Evolutionary conservation across 768 basidiomycete species (phyloP).

Genomic region (Termitomyces bulborhizus): DNA sequence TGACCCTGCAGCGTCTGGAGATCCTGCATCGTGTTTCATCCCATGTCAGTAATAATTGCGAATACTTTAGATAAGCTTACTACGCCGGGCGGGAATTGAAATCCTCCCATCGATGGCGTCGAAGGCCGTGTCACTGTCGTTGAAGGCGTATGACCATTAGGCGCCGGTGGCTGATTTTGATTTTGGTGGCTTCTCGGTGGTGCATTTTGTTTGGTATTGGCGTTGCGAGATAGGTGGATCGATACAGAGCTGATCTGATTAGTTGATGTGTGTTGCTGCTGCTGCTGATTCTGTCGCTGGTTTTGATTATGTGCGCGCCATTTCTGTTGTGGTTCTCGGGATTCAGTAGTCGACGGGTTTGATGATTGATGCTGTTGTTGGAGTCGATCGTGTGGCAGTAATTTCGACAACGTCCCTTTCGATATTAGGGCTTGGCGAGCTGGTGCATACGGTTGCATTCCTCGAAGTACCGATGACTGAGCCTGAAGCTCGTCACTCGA

Average conservation of each 20-base stretch:
- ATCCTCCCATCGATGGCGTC: conserved; percentile 40
- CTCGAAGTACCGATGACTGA: conserved; percentile 3
- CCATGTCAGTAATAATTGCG: neutral
- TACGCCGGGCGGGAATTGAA: conserved; percentile 40
- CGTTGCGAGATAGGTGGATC: neutral
- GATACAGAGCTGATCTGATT: neutral
- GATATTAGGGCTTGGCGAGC: neutral
- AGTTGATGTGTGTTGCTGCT: neutral
- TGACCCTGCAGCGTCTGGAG: conserved; percentile 6
- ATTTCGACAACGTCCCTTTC: conserved; percentile 5
- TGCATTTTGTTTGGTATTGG: conserved; percentile 8
- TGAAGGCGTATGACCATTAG: neutral
- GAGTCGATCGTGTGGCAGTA: conserved; percentile 2
- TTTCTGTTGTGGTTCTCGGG: neutral
- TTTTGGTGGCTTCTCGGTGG: conserved; percentile 10
- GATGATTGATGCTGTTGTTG: conserved; percentile 1
- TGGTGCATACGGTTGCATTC: conserved; percentile 2
- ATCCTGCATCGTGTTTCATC: conserved; percentile 9
- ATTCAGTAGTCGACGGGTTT: neutral
- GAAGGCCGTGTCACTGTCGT: conserved; percentile 15
- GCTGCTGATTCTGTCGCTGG: conserved; percentile 1
- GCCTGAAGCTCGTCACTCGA: neutral
- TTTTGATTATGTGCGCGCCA: neutral
- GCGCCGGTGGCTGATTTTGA: conserved; percentile 11
- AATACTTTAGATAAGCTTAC: conserved; percentile 22